Conservation (phyloP, 345 rosid genomes). For the Brassica nigra region DNA sequence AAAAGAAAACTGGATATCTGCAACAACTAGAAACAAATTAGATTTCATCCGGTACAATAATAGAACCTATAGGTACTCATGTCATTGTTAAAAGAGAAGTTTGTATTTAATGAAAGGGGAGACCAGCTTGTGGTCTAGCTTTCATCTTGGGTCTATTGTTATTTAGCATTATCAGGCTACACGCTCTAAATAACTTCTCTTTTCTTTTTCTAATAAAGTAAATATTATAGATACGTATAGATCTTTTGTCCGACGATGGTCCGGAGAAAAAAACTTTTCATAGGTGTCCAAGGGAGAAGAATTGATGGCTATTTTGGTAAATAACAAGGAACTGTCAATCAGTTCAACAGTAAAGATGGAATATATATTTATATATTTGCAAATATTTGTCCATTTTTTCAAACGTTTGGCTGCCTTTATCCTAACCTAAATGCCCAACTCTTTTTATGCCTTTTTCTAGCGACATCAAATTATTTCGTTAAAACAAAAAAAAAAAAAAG, state of each 20-base stretch:
- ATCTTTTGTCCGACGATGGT: conserved; percentile 26
- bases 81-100: neutral
- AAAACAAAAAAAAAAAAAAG: neutral
- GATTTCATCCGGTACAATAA: conserved; percentile 2
- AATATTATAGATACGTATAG: neutral
- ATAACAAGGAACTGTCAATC: conserved; percentile 35
- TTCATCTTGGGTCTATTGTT: conserved; percentile 9
- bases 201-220: neutral
- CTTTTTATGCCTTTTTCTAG: conserved; percentile 20
- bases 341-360: conserved; percentile 12
- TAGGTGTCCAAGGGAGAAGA: conserved; percentile 31
- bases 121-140: conserved; percentile 6
- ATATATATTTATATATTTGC: conserved; percentile 6
- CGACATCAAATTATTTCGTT: conserved; percentile 31
- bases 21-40: neutral
- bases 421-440: conserved; percentile 31
- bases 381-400: conserved; percentile 1
- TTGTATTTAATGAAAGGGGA: conserved; percentile 5
- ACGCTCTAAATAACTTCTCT: neutral
- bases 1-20: neutral
- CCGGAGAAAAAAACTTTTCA: conserved; percentile 24
- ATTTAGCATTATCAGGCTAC: conserved; percentile 21
- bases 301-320: conserved; percentile 39
- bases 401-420: conserved; percentile 38
- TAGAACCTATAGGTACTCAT: neutral